Base-by-base conservation (phyloP, 768 basidiomycete genomes). In the Favolaschia claudopus region DNA sequence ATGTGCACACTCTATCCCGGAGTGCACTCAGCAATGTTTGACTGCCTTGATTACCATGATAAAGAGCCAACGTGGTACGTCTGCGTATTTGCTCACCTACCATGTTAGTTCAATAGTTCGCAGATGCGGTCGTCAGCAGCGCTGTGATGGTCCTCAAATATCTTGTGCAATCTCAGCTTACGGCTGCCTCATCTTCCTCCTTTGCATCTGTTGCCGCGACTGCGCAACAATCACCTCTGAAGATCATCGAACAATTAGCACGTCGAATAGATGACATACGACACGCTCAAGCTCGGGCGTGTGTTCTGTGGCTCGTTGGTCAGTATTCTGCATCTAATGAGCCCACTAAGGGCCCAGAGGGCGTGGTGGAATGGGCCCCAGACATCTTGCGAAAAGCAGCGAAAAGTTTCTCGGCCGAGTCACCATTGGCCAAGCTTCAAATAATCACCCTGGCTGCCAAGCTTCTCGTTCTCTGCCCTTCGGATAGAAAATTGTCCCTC, bases 301-400 rank as follows among this genome's bases (percentile, higher is more conserved):
- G 92, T 64, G 87, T 98, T 1, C 76, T 94, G 24, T 97, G 96
- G 95, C 84, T 98, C 1, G 94, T 95, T 0, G 96, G 96, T 0
- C 94, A 97, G 71, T 93, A 93, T 69, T 85, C 91, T 17, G 80
- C 81, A 14, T 71, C 74, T 7, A 68, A 71, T 17, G 75, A 74
- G 36, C 68, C 66, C 24, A 57, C 65, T 36, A 62, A 73, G 17
- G 72, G 77, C 1, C 78, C 84, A 2, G 83, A 85, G 47, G 88
- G 87, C 15, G 74, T 95, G 8, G 86, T 79, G 5, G 80, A 82
- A 28, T 96, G 92, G 93, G 93, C 89, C 0, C 93, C 96, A 1
- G 97, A 99, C 70, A 85, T 96, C 5, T 74, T 99, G 12, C 79
- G 96, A n/a, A 89, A 89, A 65, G 76, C 85, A 5, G 88, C 87